A percentile compares a stretch with the other conserved stretches of the same genome.
phyloP scores from a whole-genome alignment of 2,329 filamentous ascomycete species.

The Talaromyces sp. region DNA sequence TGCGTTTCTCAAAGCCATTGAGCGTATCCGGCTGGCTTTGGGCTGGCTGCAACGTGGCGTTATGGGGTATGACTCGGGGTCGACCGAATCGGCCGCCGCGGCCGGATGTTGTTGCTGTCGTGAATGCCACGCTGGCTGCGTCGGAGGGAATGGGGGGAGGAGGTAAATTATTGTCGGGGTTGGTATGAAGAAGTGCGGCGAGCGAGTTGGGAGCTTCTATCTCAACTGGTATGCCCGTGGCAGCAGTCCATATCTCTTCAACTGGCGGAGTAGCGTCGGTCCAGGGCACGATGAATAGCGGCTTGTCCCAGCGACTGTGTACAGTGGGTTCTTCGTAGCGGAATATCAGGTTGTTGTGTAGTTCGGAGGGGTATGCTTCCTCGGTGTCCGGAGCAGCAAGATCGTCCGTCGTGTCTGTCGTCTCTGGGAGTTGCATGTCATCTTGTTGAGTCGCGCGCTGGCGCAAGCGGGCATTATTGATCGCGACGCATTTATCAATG shows the following conservation, averaged over 20 bases:
- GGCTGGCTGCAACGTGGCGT: constrained; percentile 37
- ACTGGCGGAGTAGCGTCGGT: constrained; percentile 51
- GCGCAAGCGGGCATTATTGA: constrained; percentile 41
- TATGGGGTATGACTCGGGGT: constrained; percentile 33
- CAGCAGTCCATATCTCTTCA: constrained; percentile 56
- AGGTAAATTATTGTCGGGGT: constrained; percentile 11
- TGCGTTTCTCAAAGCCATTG: constrained; percentile 39
- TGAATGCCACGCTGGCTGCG: constrained; percentile 21
- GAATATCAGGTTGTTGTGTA: constrained; percentile 60
- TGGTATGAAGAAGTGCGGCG: constrained; percentile 5
- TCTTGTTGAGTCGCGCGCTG: constrained; percentile 7
- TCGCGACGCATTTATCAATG: constrained; percentile 48
- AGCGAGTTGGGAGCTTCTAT: constrained; percentile 1
- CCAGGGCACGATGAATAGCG: constrained; percentile 57
- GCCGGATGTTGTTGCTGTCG: constrained; percentile 16
- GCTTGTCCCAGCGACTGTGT: constrained; percentile 60
- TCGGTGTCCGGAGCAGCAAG: constrained; percentile 16
- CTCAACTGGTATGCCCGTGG: constrained; percentile 35
- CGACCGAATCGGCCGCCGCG: constrained; percentile 15
- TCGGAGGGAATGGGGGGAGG: constrained; percentile 19
- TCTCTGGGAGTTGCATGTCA: constrained; percentile 5
- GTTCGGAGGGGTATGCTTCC: constrained; percentile 46
- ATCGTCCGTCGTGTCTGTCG: constrained; percentile 5
- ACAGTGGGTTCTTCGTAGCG: constrained; percentile 63
- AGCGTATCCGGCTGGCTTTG: constrained; percentile 36